Conservation (phyloP, 2,329 filamentous ascomycete genomes). For the Geosmithia morbida region DNA sequence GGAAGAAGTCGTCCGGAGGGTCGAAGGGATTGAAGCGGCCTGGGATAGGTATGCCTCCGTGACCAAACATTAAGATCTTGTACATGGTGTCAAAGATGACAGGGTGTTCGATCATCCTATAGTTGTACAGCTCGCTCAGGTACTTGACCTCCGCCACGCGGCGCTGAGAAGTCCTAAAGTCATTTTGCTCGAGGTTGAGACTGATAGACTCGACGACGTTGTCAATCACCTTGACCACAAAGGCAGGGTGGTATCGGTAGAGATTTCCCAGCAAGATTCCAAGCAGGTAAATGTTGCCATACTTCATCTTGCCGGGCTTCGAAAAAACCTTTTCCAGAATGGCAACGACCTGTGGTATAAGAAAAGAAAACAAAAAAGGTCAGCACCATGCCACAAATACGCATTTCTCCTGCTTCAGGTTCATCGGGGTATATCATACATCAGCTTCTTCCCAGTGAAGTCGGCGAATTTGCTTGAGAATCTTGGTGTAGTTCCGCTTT, state of each 20-base stretch:
- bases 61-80: constrained; percentile 84
- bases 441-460: constrained; percentile 96
- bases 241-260: constrained; percentile 82
- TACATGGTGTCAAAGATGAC: constrained; percentile 94
- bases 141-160: constrained; percentile 94
- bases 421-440: constrained; percentile 21
- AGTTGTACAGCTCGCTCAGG: constrained; percentile 91
- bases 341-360: constrained; percentile 42
- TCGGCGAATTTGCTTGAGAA: constrained; percentile 85
- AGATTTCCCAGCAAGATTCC: constrained; percentile 80
- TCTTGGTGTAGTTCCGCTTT: constrained; percentile 84
- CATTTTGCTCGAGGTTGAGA: constrained; percentile 83
- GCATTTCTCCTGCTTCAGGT: neutral
- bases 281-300: constrained; percentile 87
- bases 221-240: constrained; percentile 84
- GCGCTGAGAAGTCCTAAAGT: constrained; percentile 94
- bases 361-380: neutral
- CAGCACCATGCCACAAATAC: neutral
- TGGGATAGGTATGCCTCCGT: constrained; percentile 70
- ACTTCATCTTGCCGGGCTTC: constrained; percentile 94
- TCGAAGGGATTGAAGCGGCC: constrained; percentile 68
- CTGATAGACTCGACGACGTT: constrained; percentile 79
- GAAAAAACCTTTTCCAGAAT: constrained; percentile 85
- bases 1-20: constrained; percentile 87
- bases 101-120: constrained; percentile 88